These are phyloP conservation scores for Mikania micrantha DNA, from an alignment of 129 eudicot genomes.

Conservation along the genomic window DNA sequence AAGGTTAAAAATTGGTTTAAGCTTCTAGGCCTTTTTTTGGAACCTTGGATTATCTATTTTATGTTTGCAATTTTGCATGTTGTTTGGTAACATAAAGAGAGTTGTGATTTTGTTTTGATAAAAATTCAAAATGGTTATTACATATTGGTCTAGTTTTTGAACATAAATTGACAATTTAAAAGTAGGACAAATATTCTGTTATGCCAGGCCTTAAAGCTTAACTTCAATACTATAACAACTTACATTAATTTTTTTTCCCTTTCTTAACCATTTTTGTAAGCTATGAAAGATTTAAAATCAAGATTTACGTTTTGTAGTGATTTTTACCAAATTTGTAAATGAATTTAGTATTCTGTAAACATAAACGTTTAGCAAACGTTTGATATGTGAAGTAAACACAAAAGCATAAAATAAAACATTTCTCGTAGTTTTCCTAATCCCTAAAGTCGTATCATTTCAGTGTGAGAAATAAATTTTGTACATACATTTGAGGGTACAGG, in stretches of 20 bases:
- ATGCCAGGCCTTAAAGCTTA: not conserved
- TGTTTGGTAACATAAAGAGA: not conserved
- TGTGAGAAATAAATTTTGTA: not conserved
- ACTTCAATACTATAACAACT: not conserved
- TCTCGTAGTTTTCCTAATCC: not conserved
- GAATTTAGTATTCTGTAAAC: not conserved
- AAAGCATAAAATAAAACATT: not conserved
- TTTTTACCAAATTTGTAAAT: not conserved
- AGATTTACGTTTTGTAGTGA: not conserved
- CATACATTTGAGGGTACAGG: not conserved
- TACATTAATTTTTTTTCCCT: not conserved
- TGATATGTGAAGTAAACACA: not conserved
- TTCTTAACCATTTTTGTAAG: not conserved
- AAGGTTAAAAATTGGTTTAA: not conserved
- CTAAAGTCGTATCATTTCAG: not conserved
- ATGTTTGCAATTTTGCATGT: not conserved
- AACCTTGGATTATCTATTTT: not conserved
- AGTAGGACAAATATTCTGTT: not conserved
- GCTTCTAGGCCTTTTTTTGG: not conserved
- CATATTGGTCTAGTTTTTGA: not conserved
- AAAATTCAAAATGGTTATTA: not conserved
- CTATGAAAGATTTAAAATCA: not conserved
- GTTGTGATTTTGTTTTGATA: not conserved
- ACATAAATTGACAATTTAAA: not conserved
- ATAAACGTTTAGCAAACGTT: not conserved